Base-by-base conservation (phyloP, 2,329 filamentous ascomycete species). In the Beauveria sp. region DNA sequence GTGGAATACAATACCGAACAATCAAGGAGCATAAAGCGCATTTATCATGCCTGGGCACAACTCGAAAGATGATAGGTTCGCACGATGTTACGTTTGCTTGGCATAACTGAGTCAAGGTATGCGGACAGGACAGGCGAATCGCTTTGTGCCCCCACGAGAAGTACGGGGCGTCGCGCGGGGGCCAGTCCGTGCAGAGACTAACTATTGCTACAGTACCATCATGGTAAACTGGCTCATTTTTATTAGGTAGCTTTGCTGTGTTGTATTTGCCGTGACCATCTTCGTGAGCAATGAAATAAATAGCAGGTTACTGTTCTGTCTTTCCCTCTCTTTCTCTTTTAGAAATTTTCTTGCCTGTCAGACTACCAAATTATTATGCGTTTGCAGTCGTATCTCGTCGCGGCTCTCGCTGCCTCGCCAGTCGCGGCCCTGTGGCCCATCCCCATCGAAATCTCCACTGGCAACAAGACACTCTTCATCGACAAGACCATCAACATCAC, bases 381-480 rank as follows among this genome's bases (percentile, higher is more conserved):
- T 34, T 40, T 59, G 57, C 37, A 28, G 14, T 52, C 40, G 18
- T 53, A 20, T 47, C 34, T 54, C n/a, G 56, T 8, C 8, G 48
- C 51, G 48, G 57, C 48, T 14, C 40, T 59, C 48, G 57, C 48
- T 14, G 54, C 41, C 1, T 30, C 43, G 26, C 46, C 75, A 48
- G 63, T 76, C 57, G 69, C 77, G 48, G 71, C 79, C 52, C 67
- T 78, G 64, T 87, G 84, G 84, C 84, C 84, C 14, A 74, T 78
- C 24, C 84, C 84, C 2, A 73, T 75, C 59, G 76, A 74, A 44
- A 75, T 81, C 59, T 78, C 75, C 50, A 81, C 78, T 18, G 84
- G 84, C 61, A 77, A 77, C 65, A 75, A 75, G 10, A 75, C 77
- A 37, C 71, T 87, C 63, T 84, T 80, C 72, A 81, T 87, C 67